phyloP scores from a whole-genome alignment of 1,139 yeast species.

The Yamadazyma membranifaciens region DNA sequence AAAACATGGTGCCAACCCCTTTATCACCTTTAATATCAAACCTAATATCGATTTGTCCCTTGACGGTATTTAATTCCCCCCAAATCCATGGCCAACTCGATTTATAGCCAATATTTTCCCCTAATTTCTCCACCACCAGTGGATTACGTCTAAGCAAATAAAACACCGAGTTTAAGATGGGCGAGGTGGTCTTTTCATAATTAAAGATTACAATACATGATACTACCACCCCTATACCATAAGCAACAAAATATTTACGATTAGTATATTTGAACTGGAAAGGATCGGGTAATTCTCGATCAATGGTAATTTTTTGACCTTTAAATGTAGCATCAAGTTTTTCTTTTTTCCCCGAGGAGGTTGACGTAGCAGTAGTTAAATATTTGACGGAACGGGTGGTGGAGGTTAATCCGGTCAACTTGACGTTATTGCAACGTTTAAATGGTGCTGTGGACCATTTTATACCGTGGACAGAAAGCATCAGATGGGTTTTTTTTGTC shows the following conservation, averaged over 20 bases:
- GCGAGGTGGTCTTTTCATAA: constrained; percentile 87
- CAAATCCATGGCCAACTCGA: constrained; percentile 83
- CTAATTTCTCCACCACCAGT: constrained; percentile 63
- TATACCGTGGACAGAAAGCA: too few relatives aligned
- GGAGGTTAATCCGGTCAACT: too few relatives aligned
- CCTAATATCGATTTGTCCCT: constrained; percentile 72
- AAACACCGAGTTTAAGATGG: constrained; percentile 82
- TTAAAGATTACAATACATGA: constrained; percentile 76
- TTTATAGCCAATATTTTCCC: constrained; percentile 71
- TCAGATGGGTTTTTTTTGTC: too few relatives aligned
- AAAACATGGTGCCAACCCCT: constrained; percentile 46
- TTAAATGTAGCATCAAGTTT: constrained; percentile 3
- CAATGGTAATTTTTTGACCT: constrained; percentile 50
- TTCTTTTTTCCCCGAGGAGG: background rate
- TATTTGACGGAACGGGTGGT: background rate
- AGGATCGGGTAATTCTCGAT: constrained; percentile 76
- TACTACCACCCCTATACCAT: constrained; percentile 62
- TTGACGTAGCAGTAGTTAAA: background rate
- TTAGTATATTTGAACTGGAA: constrained; percentile 51
- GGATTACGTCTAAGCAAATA: constrained; percentile 79
- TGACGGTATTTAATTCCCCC: constrained; percentile 80
- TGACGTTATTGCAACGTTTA: too few relatives aligned
- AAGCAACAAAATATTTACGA: constrained; percentile 55
- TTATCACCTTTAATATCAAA: constrained; percentile 69
- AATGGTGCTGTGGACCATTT: too few relatives aligned